A percentile compares a stretch with the other conserved stretches of the same genome.
Conservation (phyloP, 202 grass and related monocot species). For the Saccharum hybrid region DNA sequence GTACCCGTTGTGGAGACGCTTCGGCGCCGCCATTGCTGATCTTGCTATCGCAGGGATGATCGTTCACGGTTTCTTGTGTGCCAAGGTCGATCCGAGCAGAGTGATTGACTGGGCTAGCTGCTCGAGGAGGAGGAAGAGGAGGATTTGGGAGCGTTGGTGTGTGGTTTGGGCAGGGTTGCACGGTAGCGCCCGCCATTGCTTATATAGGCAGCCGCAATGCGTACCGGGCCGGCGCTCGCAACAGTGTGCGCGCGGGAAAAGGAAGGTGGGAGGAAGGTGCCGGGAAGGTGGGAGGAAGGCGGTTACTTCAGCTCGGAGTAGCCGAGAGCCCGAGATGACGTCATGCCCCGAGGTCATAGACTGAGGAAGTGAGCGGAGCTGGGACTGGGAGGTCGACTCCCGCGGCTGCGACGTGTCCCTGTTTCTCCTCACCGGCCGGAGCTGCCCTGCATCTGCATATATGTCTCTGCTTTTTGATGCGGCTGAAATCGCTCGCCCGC, state of each 20-base stretch:
- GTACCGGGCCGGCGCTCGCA: neutral
- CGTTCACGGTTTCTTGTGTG: neutral
- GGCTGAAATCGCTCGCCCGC: neutral
- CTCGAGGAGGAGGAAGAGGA: neutral
- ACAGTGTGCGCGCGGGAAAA: neutral
- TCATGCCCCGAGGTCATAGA: neutral
- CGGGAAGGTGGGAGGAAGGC: conserved; percentile 48
- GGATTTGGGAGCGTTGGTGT: neutral
- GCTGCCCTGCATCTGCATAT: neutral
- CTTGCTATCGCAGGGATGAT: neutral
- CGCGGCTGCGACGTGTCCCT: neutral
- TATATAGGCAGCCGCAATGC: conserved; percentile 38
- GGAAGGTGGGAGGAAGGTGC: conserved; percentile 60
- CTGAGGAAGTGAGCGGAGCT: neutral
- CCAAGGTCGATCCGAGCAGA: neutral
- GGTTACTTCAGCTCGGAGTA: conserved; percentile 29
- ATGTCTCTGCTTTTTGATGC: neutral
- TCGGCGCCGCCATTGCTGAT: conserved; percentile 60
- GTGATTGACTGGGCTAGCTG: neutral
- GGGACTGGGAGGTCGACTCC: neutral
- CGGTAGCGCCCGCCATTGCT: fast-evolving
- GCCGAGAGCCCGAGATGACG: neutral
- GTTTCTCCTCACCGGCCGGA: conserved; percentile 16
- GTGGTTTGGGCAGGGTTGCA: neutral
- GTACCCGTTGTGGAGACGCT: conserved; percentile 61